Evolutionary conservation across 176 grass and related monocot species (phyloP).

Genomic region (Aegilops bicornis): DNA sequence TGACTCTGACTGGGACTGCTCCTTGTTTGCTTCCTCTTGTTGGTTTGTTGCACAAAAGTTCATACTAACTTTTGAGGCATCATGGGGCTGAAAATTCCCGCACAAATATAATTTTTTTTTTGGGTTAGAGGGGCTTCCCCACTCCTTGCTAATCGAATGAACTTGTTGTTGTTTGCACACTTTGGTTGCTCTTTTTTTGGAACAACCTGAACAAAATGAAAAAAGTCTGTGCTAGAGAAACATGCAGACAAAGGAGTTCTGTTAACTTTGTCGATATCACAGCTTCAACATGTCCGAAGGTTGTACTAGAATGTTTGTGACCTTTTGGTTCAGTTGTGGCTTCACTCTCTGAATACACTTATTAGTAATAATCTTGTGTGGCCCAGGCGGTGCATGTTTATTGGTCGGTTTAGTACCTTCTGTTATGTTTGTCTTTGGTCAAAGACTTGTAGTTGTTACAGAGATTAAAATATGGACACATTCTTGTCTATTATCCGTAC

Average conservation of each 20-base stretch:
- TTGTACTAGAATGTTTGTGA: neutral
- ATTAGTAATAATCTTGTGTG: neutral
- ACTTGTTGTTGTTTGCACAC: neutral
- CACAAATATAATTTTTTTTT: neutral
- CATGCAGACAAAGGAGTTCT: neutral
- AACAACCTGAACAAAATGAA: no score
- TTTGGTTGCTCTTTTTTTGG: neutral
- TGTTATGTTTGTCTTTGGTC: neutral
- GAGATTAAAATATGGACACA: neutral
- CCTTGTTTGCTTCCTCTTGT: conserved; percentile 32
- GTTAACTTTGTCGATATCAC: neutral
- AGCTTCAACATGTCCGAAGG: neutral
- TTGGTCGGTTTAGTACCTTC: conserved; percentile 26
- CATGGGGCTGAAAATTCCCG: neutral
- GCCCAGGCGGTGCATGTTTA: conserved; percentile 17
- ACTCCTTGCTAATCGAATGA: conserved; percentile 11
- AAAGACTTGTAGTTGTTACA: conserved; percentile 2
- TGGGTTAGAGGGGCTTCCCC: neutral
- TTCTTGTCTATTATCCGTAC: conserved; percentile 20
- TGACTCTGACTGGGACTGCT: conserved; percentile 13
- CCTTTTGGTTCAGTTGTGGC: neutral
- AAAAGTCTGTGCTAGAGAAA: no score
- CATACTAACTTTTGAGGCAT: conserved; percentile 5
- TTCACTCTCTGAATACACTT: neutral
- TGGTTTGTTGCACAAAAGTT: conserved; percentile 22